Evolutionary conservation across 768 basidiomycete genomes (phyloP).

Genomic region (Pholiota microspora): DNA sequence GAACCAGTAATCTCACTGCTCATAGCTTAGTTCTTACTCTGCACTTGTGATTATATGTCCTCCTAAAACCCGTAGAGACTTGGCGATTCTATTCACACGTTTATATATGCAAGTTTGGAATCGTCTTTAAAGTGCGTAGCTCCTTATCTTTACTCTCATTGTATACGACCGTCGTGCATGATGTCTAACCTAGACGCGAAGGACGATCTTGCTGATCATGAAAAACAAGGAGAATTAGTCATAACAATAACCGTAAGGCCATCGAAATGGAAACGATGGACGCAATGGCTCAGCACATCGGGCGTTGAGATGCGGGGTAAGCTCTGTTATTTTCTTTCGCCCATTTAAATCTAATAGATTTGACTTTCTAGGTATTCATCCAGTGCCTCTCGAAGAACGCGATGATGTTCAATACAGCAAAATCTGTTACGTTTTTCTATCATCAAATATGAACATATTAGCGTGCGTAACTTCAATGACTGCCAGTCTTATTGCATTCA

Average conservation of each 20-base stretch:
- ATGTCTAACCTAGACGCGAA: neutral
- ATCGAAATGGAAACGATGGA: neutral
- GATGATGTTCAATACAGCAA: constrained; percentile 62
- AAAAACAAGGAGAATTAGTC: neutral
- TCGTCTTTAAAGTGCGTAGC: neutral
- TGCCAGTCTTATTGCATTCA: neutral
- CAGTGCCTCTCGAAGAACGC: constrained; percentile 52
- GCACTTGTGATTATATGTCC: too few relatives aligned
- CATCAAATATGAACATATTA: constrained; percentile 66
- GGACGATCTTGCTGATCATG: neutral
- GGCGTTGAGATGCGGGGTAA: constrained; percentile 6
- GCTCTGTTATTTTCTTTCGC: neutral
- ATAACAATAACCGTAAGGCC: neutral
- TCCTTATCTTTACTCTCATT: neutral
- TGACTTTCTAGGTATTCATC: constrained; percentile 41
- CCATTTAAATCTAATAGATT: neutral
- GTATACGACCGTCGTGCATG: neutral
- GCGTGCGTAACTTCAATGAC: constrained; percentile 28
- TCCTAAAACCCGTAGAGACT: too few relatives aligned
- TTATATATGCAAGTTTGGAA: neutral
- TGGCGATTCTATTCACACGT: neutral
- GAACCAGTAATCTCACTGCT: too few relatives aligned
- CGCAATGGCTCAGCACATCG: constrained; percentile 4
- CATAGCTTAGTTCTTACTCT: too few relatives aligned
- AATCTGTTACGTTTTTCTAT: constrained; percentile 72